phyloP scores from a whole-genome alignment of 331 rosid genomes.

The Rhamnella rubrinervis region DNA sequence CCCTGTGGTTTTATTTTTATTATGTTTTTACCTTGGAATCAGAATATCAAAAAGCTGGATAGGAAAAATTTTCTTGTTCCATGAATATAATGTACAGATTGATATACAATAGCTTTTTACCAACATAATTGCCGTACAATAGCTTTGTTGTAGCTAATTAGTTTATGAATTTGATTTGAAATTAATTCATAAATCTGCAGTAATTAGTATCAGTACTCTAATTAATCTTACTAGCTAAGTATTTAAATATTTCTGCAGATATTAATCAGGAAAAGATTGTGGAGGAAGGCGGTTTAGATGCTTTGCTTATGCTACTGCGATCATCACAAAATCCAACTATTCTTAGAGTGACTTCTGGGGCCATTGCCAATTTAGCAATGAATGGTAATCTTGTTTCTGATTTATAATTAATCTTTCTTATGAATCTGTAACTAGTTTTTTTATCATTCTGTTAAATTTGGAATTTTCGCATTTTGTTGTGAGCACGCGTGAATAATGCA shows the following conservation, averaged over 20 bases:
- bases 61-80: too few species aligned
- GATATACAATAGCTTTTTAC: too few species aligned
- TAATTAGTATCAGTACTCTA: not conserved
- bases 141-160: not conserved
- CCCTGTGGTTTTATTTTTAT: too few species aligned
- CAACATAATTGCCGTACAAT: too few species aligned
- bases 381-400: constrained; percentile 44
- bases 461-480: not conserved
- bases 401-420: not conserved
- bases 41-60: too few species aligned
- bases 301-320: constrained; percentile 54
- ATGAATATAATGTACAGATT: too few species aligned
- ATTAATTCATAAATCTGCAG: not conserved
- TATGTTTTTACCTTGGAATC: too few species aligned
- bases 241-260: constrained; percentile 32
- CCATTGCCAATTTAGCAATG: constrained; percentile 78
- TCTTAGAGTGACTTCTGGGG: constrained; percentile 74
- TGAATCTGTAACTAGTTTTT: not conserved
- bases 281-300: constrained; percentile 71
- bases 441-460: not conserved
- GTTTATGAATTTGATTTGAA: constrained; percentile 1
- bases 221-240: not conserved
- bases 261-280: constrained; percentile 62
- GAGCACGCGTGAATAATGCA: not conserved
- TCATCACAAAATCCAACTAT: constrained; percentile 57